Base-by-base conservation (phyloP, 495 filamentous ascomycete species). In the Jackrogersella minutella region DNA sequence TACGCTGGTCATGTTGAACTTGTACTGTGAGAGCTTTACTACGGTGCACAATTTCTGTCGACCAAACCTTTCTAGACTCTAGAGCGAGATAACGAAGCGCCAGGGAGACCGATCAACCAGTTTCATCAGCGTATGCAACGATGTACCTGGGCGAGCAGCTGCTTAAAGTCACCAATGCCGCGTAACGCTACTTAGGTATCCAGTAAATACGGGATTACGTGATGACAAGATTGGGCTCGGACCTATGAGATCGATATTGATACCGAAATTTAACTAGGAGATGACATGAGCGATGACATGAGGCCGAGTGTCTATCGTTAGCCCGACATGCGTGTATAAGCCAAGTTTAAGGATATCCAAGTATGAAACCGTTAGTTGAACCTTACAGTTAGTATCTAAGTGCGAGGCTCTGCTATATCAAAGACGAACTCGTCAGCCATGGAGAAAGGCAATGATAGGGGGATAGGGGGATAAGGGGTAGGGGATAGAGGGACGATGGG, bases 61-160 rank as follows among this genome's bases (percentile, higher is more conserved):
- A 66, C 41, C 36, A 51, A 19, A 33, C 31, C 44, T 14, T 44
- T 46, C 19, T 36, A 37, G n/a, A 3, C 9, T 41, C 9, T 17
- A 3, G 26, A 30, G 8, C 14, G 46, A 59, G 65, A 68, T 68
- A 68, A 68, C 59, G 54, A 68, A 68, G 54, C 59, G 59, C 65
- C 59, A 62, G 46, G 58, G 43, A 47, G n/a, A n/a, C n/a, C n/a
- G n/a, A 52, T 31, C 31, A 14, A 5, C 46, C 16, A 62, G 46
- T 28, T 58, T 31, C 44, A 53, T 62, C 52, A 34, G 54, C 41
- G 43, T 34, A 66, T 55, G 51, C 36, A 56, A 55, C 41, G 53
- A 39, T 37, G 22, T 34, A 52, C 50, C 44, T n/a, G n/a, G n/a
- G n/a, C n/a, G n/a, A n/a, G n/a, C n/a, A n/a, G n/a, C n/a, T n/a